Percentiles rank a stretch among this genome's conserved stretches.
Evolutionary conservation across 164 flowering plant genomes (phyloP).

Genomic region (Vitis rotundifolia): DNA sequence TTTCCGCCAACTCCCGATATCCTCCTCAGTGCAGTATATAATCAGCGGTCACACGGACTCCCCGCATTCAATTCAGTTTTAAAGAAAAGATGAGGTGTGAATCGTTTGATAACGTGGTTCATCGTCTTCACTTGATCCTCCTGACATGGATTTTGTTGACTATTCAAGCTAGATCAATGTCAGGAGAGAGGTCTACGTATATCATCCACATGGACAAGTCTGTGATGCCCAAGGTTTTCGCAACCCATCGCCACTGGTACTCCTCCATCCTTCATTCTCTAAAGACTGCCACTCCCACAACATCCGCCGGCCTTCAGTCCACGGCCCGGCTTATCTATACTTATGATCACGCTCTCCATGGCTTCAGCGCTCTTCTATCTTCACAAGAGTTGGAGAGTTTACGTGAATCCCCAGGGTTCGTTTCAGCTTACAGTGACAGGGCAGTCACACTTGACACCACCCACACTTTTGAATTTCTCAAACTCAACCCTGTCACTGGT

Average conservation of each 20-base stretch:
- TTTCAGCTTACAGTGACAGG: slow-evolving; percentile 31
- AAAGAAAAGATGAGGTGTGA: not conserved
- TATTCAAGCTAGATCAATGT: not conserved
- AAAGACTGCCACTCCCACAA: slow-evolving; percentile 2
- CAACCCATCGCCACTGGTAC: slow-evolving; percentile 44
- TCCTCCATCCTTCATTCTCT: slow-evolving; percentile 31
- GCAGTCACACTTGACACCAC: slow-evolving; percentile 34
- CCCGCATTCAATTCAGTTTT: no score
- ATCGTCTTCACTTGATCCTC: slow-evolving; percentile 3
- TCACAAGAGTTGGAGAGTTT: slow-evolving; percentile 20
- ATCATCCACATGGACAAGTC: slow-evolving; percentile 66
- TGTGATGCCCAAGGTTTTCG: slow-evolving; percentile 44
- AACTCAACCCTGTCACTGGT: slow-evolving; percentile 32
- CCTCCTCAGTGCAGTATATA: no score
- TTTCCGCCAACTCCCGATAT: no score
- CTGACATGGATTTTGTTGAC: slow-evolving; percentile 16
- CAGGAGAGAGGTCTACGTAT: slow-evolving; percentile 28
- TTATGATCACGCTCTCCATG: slow-evolving; percentile 47
- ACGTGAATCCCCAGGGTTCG: slow-evolving; percentile 22
- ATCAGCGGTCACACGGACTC: no score
- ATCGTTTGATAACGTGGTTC: not conserved
- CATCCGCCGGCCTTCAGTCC: not conserved
- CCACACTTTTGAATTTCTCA: slow-evolving; percentile 40
- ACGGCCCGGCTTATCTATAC: slow-evolving; percentile 28
- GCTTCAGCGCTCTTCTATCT: slow-evolving; percentile 45